Evolutionary conservation across 371 early-diverging fungal species (phyloP).

Genomic region (Mucor sp.): DNA sequence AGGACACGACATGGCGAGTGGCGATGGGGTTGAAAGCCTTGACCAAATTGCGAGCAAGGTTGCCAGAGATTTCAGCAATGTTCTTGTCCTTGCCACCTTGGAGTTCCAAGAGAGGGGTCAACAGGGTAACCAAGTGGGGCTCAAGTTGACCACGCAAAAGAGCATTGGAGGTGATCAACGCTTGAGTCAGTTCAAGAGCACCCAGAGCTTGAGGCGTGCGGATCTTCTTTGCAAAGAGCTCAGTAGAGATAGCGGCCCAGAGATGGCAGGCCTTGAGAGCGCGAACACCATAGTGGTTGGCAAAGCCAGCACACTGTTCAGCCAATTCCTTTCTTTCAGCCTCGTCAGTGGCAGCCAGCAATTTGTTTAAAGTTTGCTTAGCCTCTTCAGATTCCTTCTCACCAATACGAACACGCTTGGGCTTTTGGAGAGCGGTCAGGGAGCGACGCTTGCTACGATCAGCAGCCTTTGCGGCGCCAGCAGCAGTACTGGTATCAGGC

Average conservation of each 20-base stretch:
- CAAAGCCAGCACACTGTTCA: conserved; percentile 40
- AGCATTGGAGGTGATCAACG: conserved; percentile 40
- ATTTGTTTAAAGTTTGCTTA: conserved; percentile 38
- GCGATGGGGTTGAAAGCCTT: conserved; percentile 59
- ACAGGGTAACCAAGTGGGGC: conserved; percentile 61
- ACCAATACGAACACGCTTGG: conserved; percentile 42
- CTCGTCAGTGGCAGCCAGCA: conserved; percentile 30
- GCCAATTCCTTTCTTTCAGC: conserved; percentile 36
- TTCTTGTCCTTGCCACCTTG: conserved; percentile 69
- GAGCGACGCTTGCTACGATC: conserved; percentile 41
- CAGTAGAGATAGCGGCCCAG: conserved; percentile 57
- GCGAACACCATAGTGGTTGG: conserved; percentile 55
- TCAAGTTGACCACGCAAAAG: conserved; percentile 51
- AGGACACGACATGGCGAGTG: conserved; percentile 55
- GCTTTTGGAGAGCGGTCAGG: conserved; percentile 31
- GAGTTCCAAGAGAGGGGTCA: conserved; percentile 59
- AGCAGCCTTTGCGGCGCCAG: conserved; percentile 41
- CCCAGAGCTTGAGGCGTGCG: conserved; percentile 69
- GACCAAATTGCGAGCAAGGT: conserved; percentile 58
- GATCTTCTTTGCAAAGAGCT: conserved; percentile 70
- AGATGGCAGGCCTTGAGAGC: conserved; percentile 59
- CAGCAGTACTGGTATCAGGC: conserved; percentile 41
- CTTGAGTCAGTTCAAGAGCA: conserved; percentile 59
- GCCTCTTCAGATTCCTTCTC: conserved; percentile 47
- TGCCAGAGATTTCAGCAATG: conserved; percentile 60